Evolutionary conservation across 148 eudicot species (phyloP), one percentile per base, ranked within the genome.

Genomic region (Tetragonia tetragonoides): DNA sequence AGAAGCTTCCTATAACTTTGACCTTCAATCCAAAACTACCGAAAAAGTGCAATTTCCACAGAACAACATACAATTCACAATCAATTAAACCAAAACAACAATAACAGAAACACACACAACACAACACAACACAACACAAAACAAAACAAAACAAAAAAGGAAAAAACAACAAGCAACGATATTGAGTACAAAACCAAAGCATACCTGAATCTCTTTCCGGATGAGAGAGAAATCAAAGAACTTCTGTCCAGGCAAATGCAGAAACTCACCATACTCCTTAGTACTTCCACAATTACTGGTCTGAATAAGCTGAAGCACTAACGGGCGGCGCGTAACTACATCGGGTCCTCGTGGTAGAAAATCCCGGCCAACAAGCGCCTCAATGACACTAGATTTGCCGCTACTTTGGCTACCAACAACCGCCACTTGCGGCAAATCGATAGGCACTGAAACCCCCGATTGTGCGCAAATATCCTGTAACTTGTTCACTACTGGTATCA

Each of bases 371-470:
- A 86, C 89, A 4, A 89, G 87, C 14, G 90, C 84, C 76, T 89
- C 93, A 4, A 89, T 80, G 7, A 89, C 93, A 72, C 90, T 86
- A 5, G 90, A 89, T 82, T 89, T 89, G 23, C 92, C 92, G 62
- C 89, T 87, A 70, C 92, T 89, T 82, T 89, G 92, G 81, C 90
- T 86, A 4, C 93, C 93, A n/a, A 89, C 83, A 9, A 89, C 92
- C 6, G 90, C 93, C 18, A 89, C 88, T 65, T 87, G 90, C 24
- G 93, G 93, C 69, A 87, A 81, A 83, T 89, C 80, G 47, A 89
- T 79, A 39, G 82, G 82, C 23, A 82, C 81, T 3, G 79, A 63
- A 11, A 82, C 73, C 1, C 85, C 90, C 4, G 84, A 83, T 18
- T 83, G 84, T 0, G 88, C 79, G 75, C 88, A 89, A 68, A 89